Conservation (phyloP, 495 filamentous ascomycete species). For the Aspergillus cavernicola region DNA sequence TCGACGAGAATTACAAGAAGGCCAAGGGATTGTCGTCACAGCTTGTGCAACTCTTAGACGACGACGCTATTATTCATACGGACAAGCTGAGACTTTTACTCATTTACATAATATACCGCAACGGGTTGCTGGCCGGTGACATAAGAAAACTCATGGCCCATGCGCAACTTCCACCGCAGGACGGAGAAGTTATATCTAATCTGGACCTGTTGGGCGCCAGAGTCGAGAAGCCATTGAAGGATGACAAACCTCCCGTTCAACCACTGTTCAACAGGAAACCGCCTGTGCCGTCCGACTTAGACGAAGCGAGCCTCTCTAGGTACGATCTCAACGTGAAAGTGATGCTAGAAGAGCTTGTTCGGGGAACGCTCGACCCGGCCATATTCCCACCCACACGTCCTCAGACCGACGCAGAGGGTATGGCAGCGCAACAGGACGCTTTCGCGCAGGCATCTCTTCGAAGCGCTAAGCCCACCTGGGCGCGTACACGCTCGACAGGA, state of each 20-base stretch:
- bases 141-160: constrained; percentile 81
- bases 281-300: constrained; percentile 26
- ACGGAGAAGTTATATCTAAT: constrained; percentile 70
- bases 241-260: constrained; percentile 57
- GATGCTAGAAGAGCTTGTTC: constrained; percentile 67
- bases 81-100: constrained; percentile 83
- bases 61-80: constrained; percentile 59
- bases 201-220: constrained; percentile 79
- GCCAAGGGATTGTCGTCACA: constrained; percentile 84
- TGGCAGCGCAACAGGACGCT: constrained; percentile 47
- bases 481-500: constrained; percentile 67
- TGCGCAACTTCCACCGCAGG: constrained; percentile 67
- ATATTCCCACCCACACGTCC: constrained; percentile 82
- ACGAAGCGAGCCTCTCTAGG: constrained; percentile 50
- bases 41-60: constrained; percentile 81
- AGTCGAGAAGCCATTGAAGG: constrained; percentile 70
- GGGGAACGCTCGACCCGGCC: constrained; percentile 49
- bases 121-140: constrained; percentile 85
- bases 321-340: constrained; percentile 54
- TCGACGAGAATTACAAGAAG: constrained; percentile 89
- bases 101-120: constrained; percentile 80
- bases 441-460: constrained; percentile 73
- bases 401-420: constrained; percentile 60
- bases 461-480: constrained; percentile 93
- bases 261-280: constrained; percentile 66